Percentiles rank a stretch among this genome's conserved stretches.
Evolutionary conservation across 345 rosid species (phyloP).

Genomic region (Gynandropsis gynandra): DNA sequence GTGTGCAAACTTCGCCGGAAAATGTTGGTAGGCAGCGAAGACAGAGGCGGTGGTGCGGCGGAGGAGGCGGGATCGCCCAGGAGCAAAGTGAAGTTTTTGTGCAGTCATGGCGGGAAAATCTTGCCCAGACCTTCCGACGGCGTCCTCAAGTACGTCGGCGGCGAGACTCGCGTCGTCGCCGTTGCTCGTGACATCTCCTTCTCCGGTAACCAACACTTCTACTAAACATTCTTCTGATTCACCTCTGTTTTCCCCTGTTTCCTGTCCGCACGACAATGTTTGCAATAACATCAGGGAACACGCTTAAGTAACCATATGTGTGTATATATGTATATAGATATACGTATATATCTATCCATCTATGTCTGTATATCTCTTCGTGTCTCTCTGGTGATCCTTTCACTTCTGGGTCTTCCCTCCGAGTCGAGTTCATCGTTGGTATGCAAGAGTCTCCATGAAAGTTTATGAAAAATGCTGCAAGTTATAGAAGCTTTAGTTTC

Average conservation of each 20-base stretch:
- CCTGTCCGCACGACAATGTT: neutral
- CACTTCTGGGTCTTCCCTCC: too few species aligned
- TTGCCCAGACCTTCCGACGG: slow-evolving; percentile 63
- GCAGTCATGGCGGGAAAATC: slow-evolving; percentile 89
- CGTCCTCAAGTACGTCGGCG: slow-evolving; percentile 77
- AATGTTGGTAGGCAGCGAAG: slow-evolving; percentile 9
- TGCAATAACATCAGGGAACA: neutral
- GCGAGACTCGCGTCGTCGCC: slow-evolving; percentile 81
- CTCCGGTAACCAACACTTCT: slow-evolving; percentile 35
- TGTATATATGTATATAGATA: neutral
- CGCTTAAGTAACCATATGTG: neutral
- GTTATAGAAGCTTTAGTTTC: neutral
- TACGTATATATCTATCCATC: neutral
- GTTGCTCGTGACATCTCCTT: slow-evolving; percentile 46
- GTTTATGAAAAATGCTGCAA: neutral
- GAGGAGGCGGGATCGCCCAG: slow-evolving; percentile 26
- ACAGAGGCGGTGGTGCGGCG: slow-evolving; percentile 9
- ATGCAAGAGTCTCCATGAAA: neutral
- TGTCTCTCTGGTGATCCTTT: too few species aligned
- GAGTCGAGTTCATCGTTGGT: too few species aligned
- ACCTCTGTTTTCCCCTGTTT: neutral
- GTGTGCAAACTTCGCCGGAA: neutral
- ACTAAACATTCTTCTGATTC: too few species aligned
- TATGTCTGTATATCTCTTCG: neutral
- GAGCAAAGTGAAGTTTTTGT: slow-evolving; percentile 57